Evolutionary conservation across 495 filamentous ascomycete species (phyloP), one percentile per base, ranked within the genome.

Genomic region (Daldinia decipiens): DNA sequence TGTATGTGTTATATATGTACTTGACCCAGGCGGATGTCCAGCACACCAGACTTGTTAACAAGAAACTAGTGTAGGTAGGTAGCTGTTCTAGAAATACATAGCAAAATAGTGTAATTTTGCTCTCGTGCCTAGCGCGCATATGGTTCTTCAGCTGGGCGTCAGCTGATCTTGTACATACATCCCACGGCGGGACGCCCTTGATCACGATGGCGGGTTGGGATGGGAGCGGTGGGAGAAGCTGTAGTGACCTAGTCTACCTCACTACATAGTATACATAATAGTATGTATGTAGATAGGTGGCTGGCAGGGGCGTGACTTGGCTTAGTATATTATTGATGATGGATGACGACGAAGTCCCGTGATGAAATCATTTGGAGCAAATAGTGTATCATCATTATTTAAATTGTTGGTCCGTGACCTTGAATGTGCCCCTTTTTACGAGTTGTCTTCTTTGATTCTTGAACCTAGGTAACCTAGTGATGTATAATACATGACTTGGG

Each of bases 81-180:
- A 53, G n/a, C 36, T 43, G 21, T 13, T 63, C 56, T 24, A 51
- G 32, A 47, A 70, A 65, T n/a, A n/a, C n/a, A n/a, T 65, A 70
- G 67, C 43, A 45, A 43, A 55, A n/a, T 8, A 29, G 6, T 29
- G 26, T 0, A 32, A 38, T 11, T 1, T 1, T 60, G 62, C 57
- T 70, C 62, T 36, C 57, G 68, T 70, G 68, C 55, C 39, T 62
- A 56, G 47, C 54, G 38, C 9, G 11, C 21, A 12, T 50, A 34
- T 34, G 32, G 9, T 34, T 34, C 32, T 24, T 64, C 59, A 38
- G 45, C 24, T 32, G 11, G 36, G 36, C 39, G 59, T 72, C 69
- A 72, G 69, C 69, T 72, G 69, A 72, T 55, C 32, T 62, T 21
- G 56, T 65, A 58, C n/a, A 51, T 68, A 65, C 60, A 60, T 47